phyloP scores from a whole-genome alignment of 441 rosid species.

The Bocquillonia castaneifolia region DNA sequence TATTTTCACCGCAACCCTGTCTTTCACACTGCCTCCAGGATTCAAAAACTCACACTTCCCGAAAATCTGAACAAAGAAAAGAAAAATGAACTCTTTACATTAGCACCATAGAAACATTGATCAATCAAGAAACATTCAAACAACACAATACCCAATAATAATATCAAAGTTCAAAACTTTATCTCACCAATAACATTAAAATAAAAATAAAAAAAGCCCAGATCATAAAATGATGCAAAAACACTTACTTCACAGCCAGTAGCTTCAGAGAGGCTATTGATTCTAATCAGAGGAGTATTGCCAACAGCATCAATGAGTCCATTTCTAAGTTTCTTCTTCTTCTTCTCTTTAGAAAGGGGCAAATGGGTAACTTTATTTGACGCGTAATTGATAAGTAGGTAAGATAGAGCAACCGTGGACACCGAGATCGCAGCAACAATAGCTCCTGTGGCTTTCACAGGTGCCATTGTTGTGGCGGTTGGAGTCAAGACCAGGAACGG shows the following conservation, averaged over 20 bases:
- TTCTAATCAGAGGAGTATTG: constrained; percentile 80
- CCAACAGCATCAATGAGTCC: constrained; percentile 78
- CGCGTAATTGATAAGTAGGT: constrained; percentile 29
- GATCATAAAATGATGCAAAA: constrained; percentile 5
- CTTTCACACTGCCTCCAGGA: constrained; percentile 98
- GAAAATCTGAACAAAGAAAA: constrained; percentile 57
- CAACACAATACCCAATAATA: not conserved
- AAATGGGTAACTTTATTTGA: constrained; percentile 17
- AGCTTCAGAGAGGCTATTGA: constrained; percentile 83
- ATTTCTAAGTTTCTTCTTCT: constrained; percentile 35
- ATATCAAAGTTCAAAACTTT: not conserved
- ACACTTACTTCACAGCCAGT: constrained; percentile 78
- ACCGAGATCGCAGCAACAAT: constrained; percentile 39
- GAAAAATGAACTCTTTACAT: too few species aligned
- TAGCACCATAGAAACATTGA: not conserved
- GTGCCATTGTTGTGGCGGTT: constrained; percentile 56
- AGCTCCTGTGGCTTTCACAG: constrained; percentile 42
- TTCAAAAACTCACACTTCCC: constrained; percentile 92
- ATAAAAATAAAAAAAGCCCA: constrained; percentile 1
- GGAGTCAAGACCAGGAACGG: not conserved
- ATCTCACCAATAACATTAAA: not conserved
- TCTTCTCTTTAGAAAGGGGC: constrained; percentile 26
- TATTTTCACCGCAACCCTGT: constrained; percentile 81
- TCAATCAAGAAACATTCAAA: not conserved
- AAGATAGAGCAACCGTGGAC: constrained; percentile 42